Conservation (phyloP, 768 basidiomycete genomes). For the Mycena albidolilacea region DNA sequence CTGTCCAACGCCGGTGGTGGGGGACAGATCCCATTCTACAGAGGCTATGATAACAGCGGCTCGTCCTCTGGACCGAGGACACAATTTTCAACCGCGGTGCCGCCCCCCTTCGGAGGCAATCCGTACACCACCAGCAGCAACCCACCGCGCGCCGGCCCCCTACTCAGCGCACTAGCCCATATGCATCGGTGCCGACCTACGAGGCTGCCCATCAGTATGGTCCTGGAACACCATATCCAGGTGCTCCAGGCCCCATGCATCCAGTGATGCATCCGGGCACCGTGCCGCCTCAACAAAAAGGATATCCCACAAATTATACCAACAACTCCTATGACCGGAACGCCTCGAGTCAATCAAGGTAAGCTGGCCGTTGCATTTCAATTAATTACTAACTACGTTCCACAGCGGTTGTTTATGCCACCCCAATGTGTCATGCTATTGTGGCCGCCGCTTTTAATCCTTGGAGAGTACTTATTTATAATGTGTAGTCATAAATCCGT, state of each 20-base stretch:
- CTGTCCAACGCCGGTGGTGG: not conserved
- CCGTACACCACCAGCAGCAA: not conserved
- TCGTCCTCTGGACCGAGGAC: not conserved
- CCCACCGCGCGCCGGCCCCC: not conserved
- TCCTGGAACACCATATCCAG: not conserved
- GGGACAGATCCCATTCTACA: not conserved
- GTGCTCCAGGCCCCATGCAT: not conserved
- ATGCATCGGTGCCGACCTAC: not conserved
- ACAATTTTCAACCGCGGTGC: not conserved
- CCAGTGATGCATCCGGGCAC: not conserved
- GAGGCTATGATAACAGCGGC: not conserved
- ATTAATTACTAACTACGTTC: not conserved
- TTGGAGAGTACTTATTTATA: too few species aligned
- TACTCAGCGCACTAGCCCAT: not conserved
- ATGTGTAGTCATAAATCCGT: too few species aligned
- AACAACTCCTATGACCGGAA: not conserved
- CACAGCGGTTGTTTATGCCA: not conserved
- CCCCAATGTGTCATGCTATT: conserved; percentile 8
- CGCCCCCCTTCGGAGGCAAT: not conserved
- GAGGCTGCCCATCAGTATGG: not conserved
- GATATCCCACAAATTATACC: not conserved
- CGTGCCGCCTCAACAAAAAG: not conserved
- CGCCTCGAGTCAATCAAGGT: not conserved
- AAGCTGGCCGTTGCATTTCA: not conserved
- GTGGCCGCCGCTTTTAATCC: not conserved